Evolutionary conservation across 257 asterid species (phyloP), one percentile per base, ranked within the genome.

Genomic region (Coffea canephora): DNA sequence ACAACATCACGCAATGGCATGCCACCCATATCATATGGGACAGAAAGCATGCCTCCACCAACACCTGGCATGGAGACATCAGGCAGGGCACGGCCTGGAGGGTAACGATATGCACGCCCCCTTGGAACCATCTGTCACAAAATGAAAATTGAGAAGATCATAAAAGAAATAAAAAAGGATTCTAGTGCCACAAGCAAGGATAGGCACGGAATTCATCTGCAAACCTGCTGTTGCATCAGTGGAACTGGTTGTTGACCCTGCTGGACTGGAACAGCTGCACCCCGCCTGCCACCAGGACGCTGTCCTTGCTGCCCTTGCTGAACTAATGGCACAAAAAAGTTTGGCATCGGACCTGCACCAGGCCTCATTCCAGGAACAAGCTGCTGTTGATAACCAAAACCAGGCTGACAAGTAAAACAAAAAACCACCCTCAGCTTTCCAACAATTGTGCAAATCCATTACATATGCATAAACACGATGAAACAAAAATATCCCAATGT

Each of bases 321-420:
- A 85, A 91, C 93, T 91, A 96, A 31, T 69, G 98, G 97, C 87
- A 92, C 27, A 80, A 91, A 94, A 90, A 94, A 92, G 82, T 94
- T 96, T 0, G 95, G 96, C 95, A 94, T 87, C 61, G 94, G 94
- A 64, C 88, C 92, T 68, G 94, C 98, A 75, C 81, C 96, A 61
- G 99, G 97, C 88, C 99, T 89, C 97, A 94, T 89, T 52, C 97
- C 97, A 49, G 99, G 99, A 78, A 95, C 91, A 75, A 95, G 97
- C 80, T 95, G 99, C 91, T 95, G 99, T 77, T 93, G 99, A 86
- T 95, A 95, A 71, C 98, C 99, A 82, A 93, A 95, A 72, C 98
- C 99, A 91, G 96, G 92, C 99, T 93, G 90, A 41, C 43, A 71
- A 77, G 48, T 45, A 69, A 78, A 54, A 36, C 19, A 23, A 77